Percentiles rank a stretch among this genome's conserved stretches.
phyloP scores from a whole-genome alignment of 2,329 filamentous ascomycete species.

The Aspergillus aculeatus region DNA sequence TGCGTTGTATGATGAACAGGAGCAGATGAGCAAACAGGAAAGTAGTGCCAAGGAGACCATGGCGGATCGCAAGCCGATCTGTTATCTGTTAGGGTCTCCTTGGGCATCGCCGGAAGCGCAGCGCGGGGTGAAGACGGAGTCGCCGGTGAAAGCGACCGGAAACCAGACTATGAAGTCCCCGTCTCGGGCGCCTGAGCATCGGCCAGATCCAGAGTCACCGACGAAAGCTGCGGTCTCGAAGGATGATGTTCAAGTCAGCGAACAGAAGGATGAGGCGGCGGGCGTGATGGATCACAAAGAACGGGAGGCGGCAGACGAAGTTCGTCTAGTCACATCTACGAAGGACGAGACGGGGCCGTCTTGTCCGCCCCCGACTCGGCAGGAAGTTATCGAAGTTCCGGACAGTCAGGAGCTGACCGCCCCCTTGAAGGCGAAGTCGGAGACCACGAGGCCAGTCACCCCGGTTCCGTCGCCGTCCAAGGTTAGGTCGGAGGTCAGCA shows the following conservation, averaged over 20 bases:
- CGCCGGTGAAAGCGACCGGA: background rate
- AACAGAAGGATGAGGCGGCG: background rate
- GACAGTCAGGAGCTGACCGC: constrained; percentile 30
- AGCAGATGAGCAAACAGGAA: constrained; percentile 34
- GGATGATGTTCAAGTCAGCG: background rate
- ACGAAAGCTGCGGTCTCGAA: background rate
- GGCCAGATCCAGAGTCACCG: background rate
- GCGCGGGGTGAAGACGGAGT: background rate
- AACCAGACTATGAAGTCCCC: background rate
- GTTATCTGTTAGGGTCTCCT: constrained; percentile 31
- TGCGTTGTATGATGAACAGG: constrained; percentile 59
- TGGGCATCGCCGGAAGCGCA: background rate
- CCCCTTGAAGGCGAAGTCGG: background rate
- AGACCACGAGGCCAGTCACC: background rate
- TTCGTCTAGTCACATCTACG: background rate
- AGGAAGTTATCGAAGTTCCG: constrained; percentile 28
- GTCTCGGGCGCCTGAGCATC: background rate
- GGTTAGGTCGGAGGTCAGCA: background rate
- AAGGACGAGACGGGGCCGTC: background rate
- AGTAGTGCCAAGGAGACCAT: constrained; percentile 39
- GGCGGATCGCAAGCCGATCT: constrained; percentile 31
- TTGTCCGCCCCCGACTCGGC: background rate
- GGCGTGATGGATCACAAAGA: background rate
- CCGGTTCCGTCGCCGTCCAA: background rate
- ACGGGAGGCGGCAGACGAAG: background rate